These are phyloP conservation scores for Glaciozyma martinii DNA, from an alignment of 768 basidiomycete species.

Conservation along the genomic window DNA sequence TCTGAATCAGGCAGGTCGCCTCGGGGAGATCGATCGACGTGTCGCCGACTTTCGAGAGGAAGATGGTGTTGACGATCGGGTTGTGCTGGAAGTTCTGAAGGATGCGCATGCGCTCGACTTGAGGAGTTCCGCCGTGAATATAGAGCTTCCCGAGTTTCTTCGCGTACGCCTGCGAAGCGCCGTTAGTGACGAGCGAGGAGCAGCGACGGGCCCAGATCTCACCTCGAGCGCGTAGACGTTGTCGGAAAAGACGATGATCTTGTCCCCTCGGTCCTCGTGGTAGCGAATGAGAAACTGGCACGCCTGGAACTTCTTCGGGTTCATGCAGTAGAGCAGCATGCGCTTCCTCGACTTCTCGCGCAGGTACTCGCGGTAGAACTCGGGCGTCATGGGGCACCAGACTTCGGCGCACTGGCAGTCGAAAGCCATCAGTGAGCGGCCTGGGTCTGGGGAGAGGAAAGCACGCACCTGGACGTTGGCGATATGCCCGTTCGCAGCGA, in stretches of 20 bases:
- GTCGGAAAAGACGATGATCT: conserved; percentile 98
- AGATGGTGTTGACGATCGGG: conserved; percentile 88
- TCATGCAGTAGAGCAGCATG: conserved; percentile 98
- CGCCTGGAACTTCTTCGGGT: conserved; percentile 97
- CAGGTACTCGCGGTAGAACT: conserved; percentile 96
- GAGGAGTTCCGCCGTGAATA: conserved; percentile 76
- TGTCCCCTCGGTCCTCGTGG: conserved; percentile 94
- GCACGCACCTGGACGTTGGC: conserved; percentile 89
- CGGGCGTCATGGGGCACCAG: conserved; percentile 99
- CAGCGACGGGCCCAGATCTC: conserved; percentile 25
- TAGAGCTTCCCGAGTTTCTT: conserved; percentile 68
- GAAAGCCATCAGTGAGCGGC: background rate
- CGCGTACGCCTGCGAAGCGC: conserved; percentile 53
- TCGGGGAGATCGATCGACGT: conserved; percentile 98
- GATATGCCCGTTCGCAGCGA: conserved; percentile 97
- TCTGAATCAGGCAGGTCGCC: conserved; percentile 98
- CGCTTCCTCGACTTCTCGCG: conserved; percentile 83
- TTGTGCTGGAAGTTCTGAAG: conserved; percentile 92
- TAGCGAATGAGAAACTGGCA: conserved; percentile 98
- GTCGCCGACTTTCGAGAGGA: conserved; percentile 96
- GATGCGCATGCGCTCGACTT: conserved; percentile 90
- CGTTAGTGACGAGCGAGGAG: background rate
- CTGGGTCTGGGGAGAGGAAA: conserved; percentile 3
- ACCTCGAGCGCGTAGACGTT: conserved; percentile 97
- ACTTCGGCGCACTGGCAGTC: conserved; percentile 89